Evolutionary conservation across 1,284 basidiomycete species (phyloP), one percentile per base, ranked within the genome.

Genomic region (Volvariella surrecta): DNA sequence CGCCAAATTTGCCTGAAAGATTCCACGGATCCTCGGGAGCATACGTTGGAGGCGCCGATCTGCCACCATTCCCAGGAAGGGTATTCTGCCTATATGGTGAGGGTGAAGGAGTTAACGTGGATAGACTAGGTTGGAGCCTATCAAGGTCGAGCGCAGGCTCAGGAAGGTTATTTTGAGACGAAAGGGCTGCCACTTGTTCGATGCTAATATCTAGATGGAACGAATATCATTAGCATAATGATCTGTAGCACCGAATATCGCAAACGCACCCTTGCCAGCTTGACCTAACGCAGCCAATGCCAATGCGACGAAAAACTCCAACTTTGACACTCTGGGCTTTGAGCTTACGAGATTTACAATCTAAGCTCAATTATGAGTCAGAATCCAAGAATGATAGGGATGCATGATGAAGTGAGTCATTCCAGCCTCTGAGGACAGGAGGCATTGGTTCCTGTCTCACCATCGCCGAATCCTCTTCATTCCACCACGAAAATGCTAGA

Each of bases 261-360:
- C n/a, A n/a, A 15, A 15, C 57, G 21, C 47, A 85, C 87, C 85
- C 74, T 82, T 82, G 10, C 78, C 82, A 2, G 74, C 66, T 60
- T 92, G 91, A n/a, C 88, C 88, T 16, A 92, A 66, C 3, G 89
- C 88, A 42, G 88, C 87, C 11, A 95, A 71, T 8, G 88, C 89
- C 15, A 95, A 62, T 11, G 90, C 85, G 20, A 91, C 84, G 59
- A 88, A 93, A 65, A 93, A 91, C 56, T 94, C 90, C 45, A 83
- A 74, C 52, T 79, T 86, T 8, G 87, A 87, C 35, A 94, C 83
- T 31, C 84, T 71, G 20, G 84, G 72, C 46, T 76, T 71, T 28
- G 80, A 79, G 62, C 82, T 88, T 40, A 87, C 86, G 24, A 90
- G 68, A 58, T 82, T 89, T 42, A 92, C 81, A 51, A 92, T 90